A percentile compares a stretch with the other conserved stretches of the same genome.
These are phyloP conservation scores for Tuber brumale DNA, from an alignment of 495 filamentous ascomycete genomes.

Conservation along the genomic window DNA sequence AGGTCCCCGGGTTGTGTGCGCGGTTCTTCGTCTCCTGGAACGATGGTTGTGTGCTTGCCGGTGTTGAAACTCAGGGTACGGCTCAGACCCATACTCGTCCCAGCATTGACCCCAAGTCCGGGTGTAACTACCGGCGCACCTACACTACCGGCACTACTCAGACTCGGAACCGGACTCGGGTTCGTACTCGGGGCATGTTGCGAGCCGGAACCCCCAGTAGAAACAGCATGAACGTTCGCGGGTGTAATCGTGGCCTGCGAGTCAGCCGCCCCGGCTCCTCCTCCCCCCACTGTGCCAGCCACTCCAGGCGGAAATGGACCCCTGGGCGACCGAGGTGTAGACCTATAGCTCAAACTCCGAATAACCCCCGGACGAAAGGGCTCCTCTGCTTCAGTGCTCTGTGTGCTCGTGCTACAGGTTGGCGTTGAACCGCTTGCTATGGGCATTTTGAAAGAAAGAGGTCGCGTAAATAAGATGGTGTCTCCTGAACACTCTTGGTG, in stretches of 20 bases:
- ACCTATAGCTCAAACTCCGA: conserved; percentile 21
- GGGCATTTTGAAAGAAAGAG: conserved; percentile 10
- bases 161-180: background rate
- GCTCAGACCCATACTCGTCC: background rate
- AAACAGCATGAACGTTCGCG: conserved; percentile 6
- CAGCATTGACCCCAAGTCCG: background rate
- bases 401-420: conserved; percentile 23
- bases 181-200: background rate
- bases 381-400: conserved; percentile 21
- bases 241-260: conserved; percentile 25
- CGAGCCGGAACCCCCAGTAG: background rate
- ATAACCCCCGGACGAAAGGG: conserved; percentile 13
- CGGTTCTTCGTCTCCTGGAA: background rate
- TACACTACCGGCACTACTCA: background rate
- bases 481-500: background rate
- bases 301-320: conserved; percentile 21
- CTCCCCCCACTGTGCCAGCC: background rate
- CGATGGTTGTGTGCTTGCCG: background rate
- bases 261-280: background rate
- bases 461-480: background rate
- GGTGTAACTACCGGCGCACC: background rate
- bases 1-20: background rate
- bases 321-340: conserved; percentile 9
- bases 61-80: background rate
- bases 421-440: conserved; percentile 30